Evolutionary conservation across 805 yeast species (phyloP).

Genomic region (Candida koratica): DNA sequence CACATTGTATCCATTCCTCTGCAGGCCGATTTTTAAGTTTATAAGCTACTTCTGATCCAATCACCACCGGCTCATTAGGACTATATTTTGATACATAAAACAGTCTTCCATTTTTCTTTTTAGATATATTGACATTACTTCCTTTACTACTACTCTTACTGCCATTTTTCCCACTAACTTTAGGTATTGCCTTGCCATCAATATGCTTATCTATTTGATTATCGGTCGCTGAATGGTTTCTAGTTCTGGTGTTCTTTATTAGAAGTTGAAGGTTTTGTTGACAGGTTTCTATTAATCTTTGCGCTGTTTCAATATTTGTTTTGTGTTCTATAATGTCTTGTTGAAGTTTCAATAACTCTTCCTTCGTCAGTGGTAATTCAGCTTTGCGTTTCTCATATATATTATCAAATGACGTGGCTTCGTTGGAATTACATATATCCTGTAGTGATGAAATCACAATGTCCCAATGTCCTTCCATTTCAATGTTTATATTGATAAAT

Average conservation of each 20-base stretch:
- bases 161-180: conserved; percentile 12
- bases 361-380: conserved; percentile 28
- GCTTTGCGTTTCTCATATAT: conserved; percentile 17
- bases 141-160: conserved; percentile 7
- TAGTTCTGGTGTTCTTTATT: conserved; percentile 20
- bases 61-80: conserved; percentile 50
- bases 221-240: conserved; percentile 2
- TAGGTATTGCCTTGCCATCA: conserved; percentile 2
- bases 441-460: conserved; percentile 62
- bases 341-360: conserved; percentile 37
- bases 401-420: conserved; percentile 47
- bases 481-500: not conserved
- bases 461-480: conserved; percentile 46
- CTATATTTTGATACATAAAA: conserved; percentile 54
- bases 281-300: conserved; percentile 35
- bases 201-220: conserved; percentile 1
- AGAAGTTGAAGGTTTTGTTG: conserved; percentile 46
- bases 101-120: conserved; percentile 39
- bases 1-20: conserved; percentile 98
- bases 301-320: conserved; percentile 53
- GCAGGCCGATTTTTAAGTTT: conserved; percentile 63
- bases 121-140: conserved; percentile 5
- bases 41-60: conserved; percentile 87
- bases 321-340: conserved; percentile 48
- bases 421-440: conserved; percentile 63